These are phyloP conservation scores for Ochromonadaceae sp. DNA, from an alignment of 352 stramenopile genomes.

Conservation along the genomic window DNA sequence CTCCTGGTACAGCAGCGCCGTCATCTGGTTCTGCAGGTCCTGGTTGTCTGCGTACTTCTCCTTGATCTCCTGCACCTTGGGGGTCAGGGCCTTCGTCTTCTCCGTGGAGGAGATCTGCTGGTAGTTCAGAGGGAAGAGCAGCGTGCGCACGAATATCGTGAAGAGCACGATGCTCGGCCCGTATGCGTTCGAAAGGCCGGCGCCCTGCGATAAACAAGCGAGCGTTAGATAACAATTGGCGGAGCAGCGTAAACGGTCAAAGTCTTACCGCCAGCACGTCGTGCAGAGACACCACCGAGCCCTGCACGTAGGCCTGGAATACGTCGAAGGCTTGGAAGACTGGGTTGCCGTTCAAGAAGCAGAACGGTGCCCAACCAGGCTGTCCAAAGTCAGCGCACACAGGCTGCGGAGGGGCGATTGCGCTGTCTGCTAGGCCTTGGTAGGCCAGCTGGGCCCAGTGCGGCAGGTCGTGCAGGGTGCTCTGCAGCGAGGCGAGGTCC, in stretches of 20 bases:
- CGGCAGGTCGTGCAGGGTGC: too few species aligned
- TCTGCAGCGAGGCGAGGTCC: too few species aligned
- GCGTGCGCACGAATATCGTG: conserved; percentile 53
- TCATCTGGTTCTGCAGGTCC: conserved; percentile 44
- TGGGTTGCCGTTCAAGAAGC: conserved; percentile 13
- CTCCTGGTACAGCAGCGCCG: conserved; percentile 38
- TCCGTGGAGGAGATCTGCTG: conserved; percentile 53
- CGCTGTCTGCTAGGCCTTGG: neutral
- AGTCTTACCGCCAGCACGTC: neutral
- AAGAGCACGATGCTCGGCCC: conserved; percentile 58
- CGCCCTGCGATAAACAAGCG: neutral
- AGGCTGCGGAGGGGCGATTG: neutral
- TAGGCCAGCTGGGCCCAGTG: neutral
- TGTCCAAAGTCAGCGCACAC: conserved; percentile 6
- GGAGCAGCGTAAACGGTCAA: neutral
- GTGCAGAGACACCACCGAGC: neutral
- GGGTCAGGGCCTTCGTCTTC: conserved; percentile 51
- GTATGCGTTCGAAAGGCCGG: conserved; percentile 36
- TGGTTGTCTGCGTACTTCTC: conserved; percentile 59
- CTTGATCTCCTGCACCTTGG: conserved; percentile 47
- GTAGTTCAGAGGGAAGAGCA: conserved; percentile 59
- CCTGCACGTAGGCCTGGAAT: conserved; percentile 1
- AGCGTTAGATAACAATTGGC: neutral
- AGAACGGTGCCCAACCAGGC: conserved; percentile 12
- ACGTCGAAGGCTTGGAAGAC: conserved; percentile 8